Evolutionary conservation across 805 yeast genomes (phyloP), one percentile per base, ranked within the genome.

Genomic region (Ogataea corticis): DNA sequence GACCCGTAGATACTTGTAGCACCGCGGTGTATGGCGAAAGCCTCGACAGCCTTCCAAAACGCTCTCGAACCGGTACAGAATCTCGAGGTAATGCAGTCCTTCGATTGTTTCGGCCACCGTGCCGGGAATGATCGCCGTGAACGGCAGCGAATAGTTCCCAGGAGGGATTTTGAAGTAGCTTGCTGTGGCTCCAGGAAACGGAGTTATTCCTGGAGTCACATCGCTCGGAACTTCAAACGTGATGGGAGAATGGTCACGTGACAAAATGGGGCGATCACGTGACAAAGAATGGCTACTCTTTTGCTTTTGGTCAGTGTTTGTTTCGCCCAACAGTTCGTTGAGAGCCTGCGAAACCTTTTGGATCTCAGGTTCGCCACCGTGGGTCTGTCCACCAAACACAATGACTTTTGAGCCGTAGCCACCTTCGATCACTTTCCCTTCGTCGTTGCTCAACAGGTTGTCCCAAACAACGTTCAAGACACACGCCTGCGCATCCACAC

Each of bases 81-180:
- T 50, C 7, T 68, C 65, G 2, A 74, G 79, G 34, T 66, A 63
- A 19, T 62, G 57, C 38, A 77, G 61, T 3, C 81, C 80, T 57
- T 77, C 82, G 1, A 77, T 69, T 0, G 82, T 71, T 51, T 76
- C 83, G 10, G 76, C 69, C 0, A 72, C 51, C 44, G 71, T 69
- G 1, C 78, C 68, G 0, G 83, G 82, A 21, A 78, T 57, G 11
- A 58, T 60, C 7, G 71, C 61, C 28, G 50, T 57, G 51, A 78
- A 78, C 0, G 82, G 82, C 41, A 78, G 58, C 34, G 72, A 69
- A 52, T 77, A 77, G 55, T 78, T 78, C 1, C 82, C 83, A 44
- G 71, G 63, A 2, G 80, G 80, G 23, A 78, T 59, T 12, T 68
- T 59, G 51, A 67, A 78, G 3, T 23, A 51, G 52, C 9, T 18